phyloP scores from a whole-genome alignment of 2,329 filamentous ascomycete species.

The Anisogramma anomala region DNA sequence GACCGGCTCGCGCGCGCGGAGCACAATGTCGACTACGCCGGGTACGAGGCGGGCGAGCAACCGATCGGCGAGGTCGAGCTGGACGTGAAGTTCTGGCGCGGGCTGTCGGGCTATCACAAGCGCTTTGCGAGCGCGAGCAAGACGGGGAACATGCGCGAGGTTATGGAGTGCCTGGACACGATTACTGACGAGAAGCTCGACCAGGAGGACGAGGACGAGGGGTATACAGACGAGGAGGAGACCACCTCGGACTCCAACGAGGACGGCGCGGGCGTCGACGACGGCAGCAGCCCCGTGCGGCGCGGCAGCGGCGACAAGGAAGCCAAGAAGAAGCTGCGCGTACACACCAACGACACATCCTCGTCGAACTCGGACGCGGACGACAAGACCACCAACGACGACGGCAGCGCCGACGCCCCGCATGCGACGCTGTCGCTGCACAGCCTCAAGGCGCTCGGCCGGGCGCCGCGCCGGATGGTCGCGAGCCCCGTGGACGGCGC shows the following conservation, averaged over 20 bases:
- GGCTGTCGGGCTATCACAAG: slow-evolving; percentile 48
- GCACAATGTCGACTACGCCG: slow-evolving; percentile 25
- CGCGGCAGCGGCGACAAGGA: slow-evolving; percentile 8
- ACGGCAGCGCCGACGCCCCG: slow-evolving; percentile 19
- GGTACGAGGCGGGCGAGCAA: slow-evolving; percentile 42
- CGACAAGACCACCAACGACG: slow-evolving; percentile 25
- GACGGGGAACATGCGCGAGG: slow-evolving; percentile 41
- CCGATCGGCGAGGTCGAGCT: slow-evolving; percentile 46
- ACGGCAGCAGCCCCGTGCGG: slow-evolving; percentile 4
- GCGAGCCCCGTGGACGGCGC: slow-evolving; percentile 14
- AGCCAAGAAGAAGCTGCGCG: slow-evolving; percentile 12
- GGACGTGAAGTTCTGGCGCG: slow-evolving; percentile 47
- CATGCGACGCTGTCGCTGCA: slow-evolving; percentile 12
- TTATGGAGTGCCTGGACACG: slow-evolving; percentile 54
- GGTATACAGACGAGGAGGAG: slow-evolving; percentile 7
- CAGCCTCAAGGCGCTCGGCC: slow-evolving; percentile 23
- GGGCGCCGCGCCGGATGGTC: slow-evolving; percentile 19
- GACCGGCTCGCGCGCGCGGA: slow-evolving; percentile 28
- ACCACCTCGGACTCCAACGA: too few species aligned
- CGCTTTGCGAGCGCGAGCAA: slow-evolving; percentile 37
- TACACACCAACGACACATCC: slow-evolving; percentile 13
- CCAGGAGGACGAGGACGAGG: slow-evolving; percentile 17
- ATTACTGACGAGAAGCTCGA: slow-evolving; percentile 44
- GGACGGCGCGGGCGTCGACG: too few species aligned
- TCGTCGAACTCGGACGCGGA: slow-evolving; percentile 21